Evolutionary conservation across 768 basidiomycete genomes (phyloP).

Genomic region (Rhodotorula kratochvilovae): DNA sequence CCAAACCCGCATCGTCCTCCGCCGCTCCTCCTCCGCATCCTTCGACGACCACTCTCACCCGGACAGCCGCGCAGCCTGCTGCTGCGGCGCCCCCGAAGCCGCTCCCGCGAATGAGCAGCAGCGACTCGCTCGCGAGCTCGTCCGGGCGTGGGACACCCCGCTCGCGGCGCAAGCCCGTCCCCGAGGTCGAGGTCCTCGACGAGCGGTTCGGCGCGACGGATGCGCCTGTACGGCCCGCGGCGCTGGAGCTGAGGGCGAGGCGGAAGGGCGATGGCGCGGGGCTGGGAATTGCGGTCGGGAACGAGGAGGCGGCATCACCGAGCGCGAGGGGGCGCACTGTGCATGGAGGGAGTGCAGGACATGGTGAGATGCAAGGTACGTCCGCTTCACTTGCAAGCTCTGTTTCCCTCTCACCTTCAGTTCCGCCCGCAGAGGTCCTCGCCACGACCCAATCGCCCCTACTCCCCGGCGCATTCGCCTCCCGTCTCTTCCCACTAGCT

Average conservation of each 20-base stretch:
- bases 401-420: neutral
- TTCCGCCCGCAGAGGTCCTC: neutral
- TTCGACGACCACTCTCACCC: neutral
- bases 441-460: neutral
- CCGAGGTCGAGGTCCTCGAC: neutral
- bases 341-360: too few species aligned
- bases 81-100: neutral
- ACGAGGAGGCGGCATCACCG: neutral
- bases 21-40: neutral
- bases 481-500: neutral
- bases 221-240: neutral
- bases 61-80: too few species aligned
- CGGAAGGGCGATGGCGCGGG: neutral
- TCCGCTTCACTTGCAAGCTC: neutral
- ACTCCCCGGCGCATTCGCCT: neutral
- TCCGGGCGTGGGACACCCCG: neutral
- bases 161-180: neutral
- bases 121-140: neutral
- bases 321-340: too few species aligned
- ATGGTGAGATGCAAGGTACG: neutral
- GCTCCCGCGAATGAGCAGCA: neutral
- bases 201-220: neutral
- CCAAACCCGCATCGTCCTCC: neutral
- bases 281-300: neutral
- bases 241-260: neutral